Base-by-base conservation (phyloP, 2,329 filamentous ascomycete species). In the Aspergillus transmontanensis region DNA sequence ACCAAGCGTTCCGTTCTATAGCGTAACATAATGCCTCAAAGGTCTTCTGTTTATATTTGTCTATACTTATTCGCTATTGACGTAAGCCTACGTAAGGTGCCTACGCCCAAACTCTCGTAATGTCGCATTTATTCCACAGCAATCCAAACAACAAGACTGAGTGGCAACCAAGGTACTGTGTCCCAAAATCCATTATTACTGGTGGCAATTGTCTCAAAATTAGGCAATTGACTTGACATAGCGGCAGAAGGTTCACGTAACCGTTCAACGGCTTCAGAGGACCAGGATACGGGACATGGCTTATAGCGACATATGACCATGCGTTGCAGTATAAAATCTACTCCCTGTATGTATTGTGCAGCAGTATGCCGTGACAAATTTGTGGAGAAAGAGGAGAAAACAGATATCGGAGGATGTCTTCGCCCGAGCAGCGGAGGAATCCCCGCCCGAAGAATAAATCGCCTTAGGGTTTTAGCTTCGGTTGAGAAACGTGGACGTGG, bases 301-400 rank as follows among this genome's bases (percentile, higher is more conserved):
- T 2, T 41, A 16, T 4, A n/a, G 16, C 39, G 6, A 7, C 16
- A n/a, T 19, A 41, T n/a, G 39, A 7, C 16, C 6, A 19, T n/a
- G 19, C 2, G 6, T 3, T n/a, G 3, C 19, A n/a, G 19, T 7
- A 41, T 3, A 2, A 4, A 41, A 4, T n/a, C 19, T 0, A 4
- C 39, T 10, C 6, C 7, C 16, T 41, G 6, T 9, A 6, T 5
- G 3, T 10, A n/a, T 41, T n/a, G 3, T 1, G 6, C 6, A 19
- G 7, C 19, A 19, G 19, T 41, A 3, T n/a, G 9, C 9, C 39
- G 3, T 9, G 16, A 10, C 19, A 9, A 1, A n/a, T 10, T 19
- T 41, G 39, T 41, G 39, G 39, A 6, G 16, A 41, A 41, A 19
- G 36, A 19, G 6, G 36, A 9, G 36, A 19, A 19, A 9, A 2